Conservation (phyloP, 2,329 filamentous ascomycete genomes). For the Colletotrichum musae region DNA sequence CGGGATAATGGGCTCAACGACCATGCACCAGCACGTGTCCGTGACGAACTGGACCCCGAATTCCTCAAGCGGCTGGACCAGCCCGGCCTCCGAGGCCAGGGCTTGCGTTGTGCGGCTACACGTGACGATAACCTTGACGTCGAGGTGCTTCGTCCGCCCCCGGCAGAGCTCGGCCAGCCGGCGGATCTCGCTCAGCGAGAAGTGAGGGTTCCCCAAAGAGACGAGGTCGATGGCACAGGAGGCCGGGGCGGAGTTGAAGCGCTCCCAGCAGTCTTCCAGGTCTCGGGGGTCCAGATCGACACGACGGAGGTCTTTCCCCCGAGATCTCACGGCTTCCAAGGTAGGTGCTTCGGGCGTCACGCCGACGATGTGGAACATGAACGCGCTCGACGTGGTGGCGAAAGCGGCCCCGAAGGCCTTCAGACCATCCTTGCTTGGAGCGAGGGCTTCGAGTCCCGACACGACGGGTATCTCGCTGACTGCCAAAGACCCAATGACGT, state of each 20-base stretch:
- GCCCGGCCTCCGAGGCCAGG: slow-evolving; percentile 45
- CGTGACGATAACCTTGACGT: slow-evolving; percentile 41
- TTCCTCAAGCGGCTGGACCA: slow-evolving; percentile 47
- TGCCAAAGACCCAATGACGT: slow-evolving; percentile 51
- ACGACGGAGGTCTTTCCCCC: neutral
- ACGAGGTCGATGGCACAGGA: slow-evolving; percentile 50
- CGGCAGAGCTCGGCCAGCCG: slow-evolving; percentile 49
- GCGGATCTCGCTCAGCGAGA: slow-evolving; percentile 54
- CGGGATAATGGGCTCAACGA: slow-evolving; percentile 56
- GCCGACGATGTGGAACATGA: slow-evolving; percentile 60
- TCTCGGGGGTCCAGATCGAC: neutral
- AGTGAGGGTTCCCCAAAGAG: slow-evolving; percentile 62
- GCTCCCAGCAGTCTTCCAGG: neutral
- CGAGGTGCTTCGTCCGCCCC: slow-evolving; percentile 45
- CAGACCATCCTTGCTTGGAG: slow-evolving; percentile 49
- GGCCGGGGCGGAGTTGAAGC: neutral
- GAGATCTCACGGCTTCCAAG: neutral
- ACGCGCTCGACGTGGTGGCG: slow-evolving; percentile 56
- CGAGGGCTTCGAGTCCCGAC: slow-evolving; percentile 48
- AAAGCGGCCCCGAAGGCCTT: slow-evolving; percentile 62
- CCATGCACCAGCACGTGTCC: slow-evolving; percentile 65
- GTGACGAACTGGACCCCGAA: slow-evolving; percentile 58
- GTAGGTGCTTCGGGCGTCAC: slow-evolving; percentile 54
- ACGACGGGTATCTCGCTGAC: slow-evolving; percentile 53
- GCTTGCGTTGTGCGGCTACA: neutral